Evolutionary conservation across 768 basidiomycete genomes (phyloP).

Genomic region (Pulveroboletus sp.): DNA sequence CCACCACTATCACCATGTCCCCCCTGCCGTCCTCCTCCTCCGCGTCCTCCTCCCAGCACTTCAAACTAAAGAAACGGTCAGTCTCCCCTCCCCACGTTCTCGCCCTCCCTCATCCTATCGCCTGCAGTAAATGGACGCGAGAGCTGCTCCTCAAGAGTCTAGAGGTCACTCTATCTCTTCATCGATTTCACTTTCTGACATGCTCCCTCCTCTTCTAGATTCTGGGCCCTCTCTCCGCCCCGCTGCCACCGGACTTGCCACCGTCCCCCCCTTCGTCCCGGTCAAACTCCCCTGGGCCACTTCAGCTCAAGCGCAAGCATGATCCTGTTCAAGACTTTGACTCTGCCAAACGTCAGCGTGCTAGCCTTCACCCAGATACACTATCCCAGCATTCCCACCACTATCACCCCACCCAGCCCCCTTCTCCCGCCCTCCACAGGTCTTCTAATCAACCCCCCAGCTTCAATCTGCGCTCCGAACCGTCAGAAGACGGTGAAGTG

Average conservation of each 20-base stretch:
- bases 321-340: conserved; percentile 24
- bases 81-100: conserved; percentile 12
- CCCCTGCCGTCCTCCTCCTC: conserved; percentile 25
- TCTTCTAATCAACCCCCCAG: conserved; percentile 19
- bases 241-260: conserved; percentile 42
- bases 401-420: conserved; percentile 26
- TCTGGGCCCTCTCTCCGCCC: conserved; percentile 35
- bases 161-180: conserved; percentile 29
- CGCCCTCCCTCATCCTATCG: conserved; percentile 25
- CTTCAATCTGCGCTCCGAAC: conserved; percentile 35
- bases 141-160: conserved; percentile 38
- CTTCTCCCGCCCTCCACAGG: conserved; percentile 16
- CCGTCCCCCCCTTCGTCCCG: conserved; percentile 44
- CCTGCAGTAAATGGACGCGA: conserved; percentile 30
- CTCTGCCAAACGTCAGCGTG: conserved; percentile 32
- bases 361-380: conserved; percentile 19
- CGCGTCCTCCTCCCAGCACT: conserved; percentile 15
- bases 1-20: conserved; percentile 37
- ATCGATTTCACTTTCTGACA: conserved; percentile 16
- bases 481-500: conserved; percentile 45
- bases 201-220: conserved; percentile 28
- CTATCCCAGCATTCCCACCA: conserved; percentile 27
- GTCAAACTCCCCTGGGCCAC: conserved; percentile 36
- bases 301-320: conserved; percentile 37
- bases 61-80: conserved; percentile 34